Evolutionary conservation across 768 basidiomycete species (phyloP).

Genomic region (Hericium alpestre): DNA sequence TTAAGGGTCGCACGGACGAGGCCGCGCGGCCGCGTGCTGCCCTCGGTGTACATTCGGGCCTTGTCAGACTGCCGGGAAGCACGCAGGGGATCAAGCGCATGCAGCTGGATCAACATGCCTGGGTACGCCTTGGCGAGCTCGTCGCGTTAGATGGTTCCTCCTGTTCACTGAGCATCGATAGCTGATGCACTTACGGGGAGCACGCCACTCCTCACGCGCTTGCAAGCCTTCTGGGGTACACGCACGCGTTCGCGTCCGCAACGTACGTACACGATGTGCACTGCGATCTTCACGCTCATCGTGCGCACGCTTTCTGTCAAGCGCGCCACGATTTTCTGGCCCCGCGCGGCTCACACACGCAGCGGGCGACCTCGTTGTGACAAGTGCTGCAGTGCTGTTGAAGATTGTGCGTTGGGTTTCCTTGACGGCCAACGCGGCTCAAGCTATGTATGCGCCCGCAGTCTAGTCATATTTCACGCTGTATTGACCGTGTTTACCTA

Average conservation of each 20-base stretch:
- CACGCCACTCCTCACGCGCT: constrained; percentile 26
- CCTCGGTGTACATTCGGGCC: constrained; percentile 28
- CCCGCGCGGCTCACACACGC: constrained; percentile 22
- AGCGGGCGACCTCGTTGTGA: too few species aligned
- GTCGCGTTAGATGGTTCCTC: constrained; percentile 27
- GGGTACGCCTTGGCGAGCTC: constrained; percentile 42
- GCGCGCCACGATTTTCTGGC: constrained; percentile 38
- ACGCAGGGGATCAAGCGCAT: constrained; percentile 25
- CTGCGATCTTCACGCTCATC: constrained; percentile 49
- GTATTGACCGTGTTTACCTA: too few species aligned
- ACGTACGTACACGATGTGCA: constrained; percentile 34
- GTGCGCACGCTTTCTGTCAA: constrained; percentile 32
- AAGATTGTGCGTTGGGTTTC: too few species aligned
- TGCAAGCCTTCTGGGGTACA: constrained; percentile 47
- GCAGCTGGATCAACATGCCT: constrained; percentile 36
- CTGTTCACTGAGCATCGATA: not conserved
- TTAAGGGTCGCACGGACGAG: constrained; percentile 30
- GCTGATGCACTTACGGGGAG: constrained; percentile 10
- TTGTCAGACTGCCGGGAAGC: constrained; percentile 24
- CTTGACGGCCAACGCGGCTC: too few species aligned
- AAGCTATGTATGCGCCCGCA: too few species aligned
- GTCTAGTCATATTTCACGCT: too few species aligned
- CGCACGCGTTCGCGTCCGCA: constrained; percentile 29
- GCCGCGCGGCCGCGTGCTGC: constrained; percentile 27
- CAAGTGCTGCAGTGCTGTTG: too few species aligned